Percentiles rank a stretch among this genome's conserved stretches.
phyloP scores from a whole-genome alignment of 306 rosid genomes.

The Canavalia gladiata region DNA sequence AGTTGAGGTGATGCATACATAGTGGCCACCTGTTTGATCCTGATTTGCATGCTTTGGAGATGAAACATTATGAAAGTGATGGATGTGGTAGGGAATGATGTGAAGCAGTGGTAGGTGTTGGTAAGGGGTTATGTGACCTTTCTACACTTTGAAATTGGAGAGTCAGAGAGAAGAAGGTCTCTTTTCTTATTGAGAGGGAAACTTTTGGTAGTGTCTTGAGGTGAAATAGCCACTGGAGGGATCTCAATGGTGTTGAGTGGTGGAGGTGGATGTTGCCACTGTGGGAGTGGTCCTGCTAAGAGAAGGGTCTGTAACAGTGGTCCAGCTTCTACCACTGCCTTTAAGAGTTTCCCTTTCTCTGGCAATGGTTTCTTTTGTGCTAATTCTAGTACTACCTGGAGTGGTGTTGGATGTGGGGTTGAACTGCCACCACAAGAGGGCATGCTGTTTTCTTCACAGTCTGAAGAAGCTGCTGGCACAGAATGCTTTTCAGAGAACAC shows the following conservation, averaged over 20 bases:
- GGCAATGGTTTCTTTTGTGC: slow-evolving; percentile 71
- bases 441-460: slow-evolving; percentile 60
- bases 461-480: slow-evolving; percentile 47
- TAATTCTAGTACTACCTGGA: slow-evolving; percentile 47
- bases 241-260: slow-evolving; percentile 71
- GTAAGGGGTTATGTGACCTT: slow-evolving; percentile 45
- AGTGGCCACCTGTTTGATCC: slow-evolving; percentile 49
- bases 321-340: slow-evolving; percentile 92
- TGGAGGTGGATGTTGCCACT: slow-evolving; percentile 96
- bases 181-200: slow-evolving; percentile 54
- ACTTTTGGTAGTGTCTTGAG: slow-evolving; percentile 40
- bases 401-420: slow-evolving; percentile 38
- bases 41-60: slow-evolving; percentile 46
- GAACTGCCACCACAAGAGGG: slow-evolving; percentile 51
- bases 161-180: slow-evolving; percentile 46
- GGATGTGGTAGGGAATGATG: slow-evolving; percentile 55
- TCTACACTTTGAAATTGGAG: slow-evolving; percentile 57
- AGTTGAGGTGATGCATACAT: slow-evolving; percentile 49
- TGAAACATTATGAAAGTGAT: slow-evolving; percentile 51
- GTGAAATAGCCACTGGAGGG: slow-evolving; percentile 71
- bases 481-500: slow-evolving; percentile 50
- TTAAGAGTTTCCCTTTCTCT: slow-evolving; percentile 80
- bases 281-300: slow-evolving; percentile 89
- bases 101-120: slow-evolving; percentile 43
- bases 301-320: slow-evolving; percentile 84